These are phyloP conservation scores for Cutaneotrichosporon sp. DNA, from an alignment of 1,284 basidiomycete species.

Conservation along the genomic window DNA sequence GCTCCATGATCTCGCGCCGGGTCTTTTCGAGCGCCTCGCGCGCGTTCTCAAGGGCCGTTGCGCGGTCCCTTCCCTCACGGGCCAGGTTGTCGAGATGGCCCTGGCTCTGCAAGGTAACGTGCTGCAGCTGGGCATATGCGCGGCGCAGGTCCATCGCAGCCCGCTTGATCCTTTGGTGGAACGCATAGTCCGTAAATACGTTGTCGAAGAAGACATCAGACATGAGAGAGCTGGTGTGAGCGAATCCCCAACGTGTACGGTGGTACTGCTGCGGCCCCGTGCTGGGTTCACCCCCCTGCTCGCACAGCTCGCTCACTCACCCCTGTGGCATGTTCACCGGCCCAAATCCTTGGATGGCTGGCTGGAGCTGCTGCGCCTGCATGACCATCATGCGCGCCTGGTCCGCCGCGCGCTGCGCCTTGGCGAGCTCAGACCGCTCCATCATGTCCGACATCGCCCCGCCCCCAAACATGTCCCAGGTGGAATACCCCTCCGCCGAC, in stretches of 20 bases:
- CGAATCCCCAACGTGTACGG: background rate
- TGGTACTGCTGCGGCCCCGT: background rate
- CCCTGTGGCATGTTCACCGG: slow-evolving; percentile 17
- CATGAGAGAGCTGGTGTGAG: slow-evolving; percentile 14
- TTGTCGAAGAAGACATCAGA: slow-evolving; percentile 28
- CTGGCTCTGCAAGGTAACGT: slow-evolving; percentile 2
- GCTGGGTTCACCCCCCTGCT: too few species aligned
- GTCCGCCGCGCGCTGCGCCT: slow-evolving; percentile 23
- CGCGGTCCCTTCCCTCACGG: background rate
- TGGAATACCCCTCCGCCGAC: slow-evolving; percentile 2
- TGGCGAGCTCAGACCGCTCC: slow-evolving; percentile 18
- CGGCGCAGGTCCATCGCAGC: background rate
- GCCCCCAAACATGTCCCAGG: slow-evolving; percentile 12
- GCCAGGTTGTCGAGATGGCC: background rate
- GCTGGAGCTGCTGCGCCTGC: slow-evolving; percentile 25
- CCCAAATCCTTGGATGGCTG: slow-evolving; percentile 12
- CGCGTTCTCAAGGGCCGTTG: slow-evolving; percentile 2
- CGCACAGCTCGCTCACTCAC: slow-evolving; percentile 9
- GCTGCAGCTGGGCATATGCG: background rate
- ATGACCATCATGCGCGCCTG: slow-evolving; percentile 19
- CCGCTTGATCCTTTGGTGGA: slow-evolving; percentile 20
- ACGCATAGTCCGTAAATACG: slow-evolving; percentile 23
- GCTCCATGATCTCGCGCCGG: slow-evolving; percentile 8
- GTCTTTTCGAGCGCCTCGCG: slow-evolving; percentile 8
- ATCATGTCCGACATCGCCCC: slow-evolving; percentile 13